Base-by-base conservation (phyloP, 148 eudicot species). In the Rheum nobile region DNA sequence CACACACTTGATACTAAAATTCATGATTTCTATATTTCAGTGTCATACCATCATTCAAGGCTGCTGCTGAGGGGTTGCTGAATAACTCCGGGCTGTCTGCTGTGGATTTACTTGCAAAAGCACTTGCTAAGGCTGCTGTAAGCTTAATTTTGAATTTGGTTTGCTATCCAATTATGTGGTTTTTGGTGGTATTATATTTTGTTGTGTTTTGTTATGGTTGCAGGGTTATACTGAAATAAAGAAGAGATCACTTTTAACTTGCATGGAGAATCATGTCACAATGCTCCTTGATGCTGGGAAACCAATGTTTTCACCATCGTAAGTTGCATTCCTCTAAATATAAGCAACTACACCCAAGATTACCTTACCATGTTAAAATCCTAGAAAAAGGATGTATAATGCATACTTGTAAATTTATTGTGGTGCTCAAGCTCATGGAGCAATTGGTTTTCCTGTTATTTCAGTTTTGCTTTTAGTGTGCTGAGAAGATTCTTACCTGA, bases 201-300 rank as follows among this genome's bases (percentile, higher is more conserved):
- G 6, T 41, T 21, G 28, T 71, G 28, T 9, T 10, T 11, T n/a
- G 8, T 39, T 21, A 21, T 71, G 50, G 1, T 46, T 77, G 76
- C 91, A 95, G 99, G 99, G 99, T 26, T 95, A 95, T 74, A 81
- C 87, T 16, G 96, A 92, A 76, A 90, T 95, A 34, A 95, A 82
- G 87, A 80, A 65, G 32, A 82, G 99, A 72, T 92, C 99, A 67
- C 96, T 91, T 70, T 88, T 95, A 24, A 80, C 85, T 35, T 86
- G 96, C 67, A 83, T 88, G 88, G 99, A 95, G 82, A 87, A 89
- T 69, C 67, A 79, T 78, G 88, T 90, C 48, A 90, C 99, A 14
- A 79, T 95, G 35, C 87, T 77, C 43, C 88, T 95, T 12, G 84
- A 92, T 80, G 82, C 91, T 72, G 96, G 90, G 75, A 84, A 81